phyloP scores from a whole-genome alignment of 2,329 filamentous ascomycete genomes.

The Cytospora piceae region DNA sequence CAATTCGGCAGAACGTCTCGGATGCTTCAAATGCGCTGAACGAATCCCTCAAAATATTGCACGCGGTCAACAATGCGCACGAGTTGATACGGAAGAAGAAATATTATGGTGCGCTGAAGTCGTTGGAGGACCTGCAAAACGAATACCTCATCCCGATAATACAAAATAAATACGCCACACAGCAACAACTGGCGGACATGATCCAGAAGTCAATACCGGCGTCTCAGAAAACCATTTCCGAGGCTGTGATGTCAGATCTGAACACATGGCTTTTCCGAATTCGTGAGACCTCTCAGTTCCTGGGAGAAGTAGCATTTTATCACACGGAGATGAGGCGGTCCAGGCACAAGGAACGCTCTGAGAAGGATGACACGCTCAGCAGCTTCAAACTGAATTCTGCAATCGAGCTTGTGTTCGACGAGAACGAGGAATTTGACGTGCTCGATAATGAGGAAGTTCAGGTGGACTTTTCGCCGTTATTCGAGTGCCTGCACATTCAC shows the following conservation, averaged over 20 bases:
- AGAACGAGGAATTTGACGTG: constrained; percentile 93
- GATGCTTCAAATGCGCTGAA: constrained; percentile 87
- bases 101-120: constrained; percentile 92
- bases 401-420: constrained; percentile 93
- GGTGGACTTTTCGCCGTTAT: constrained; percentile 91
- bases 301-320: constrained; percentile 95
- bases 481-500: constrained; percentile 95
- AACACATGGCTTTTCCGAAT: constrained; percentile 97
- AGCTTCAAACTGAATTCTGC: constrained; percentile 94
- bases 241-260: constrained; percentile 94
- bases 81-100: constrained; percentile 91
- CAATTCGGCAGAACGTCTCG: constrained; percentile 92
- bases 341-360: constrained; percentile 80
- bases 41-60: constrained; percentile 88
- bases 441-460: constrained; percentile 93
- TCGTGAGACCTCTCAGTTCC: constrained; percentile 91
- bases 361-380: constrained; percentile 72
- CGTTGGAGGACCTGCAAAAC: constrained; percentile 93
- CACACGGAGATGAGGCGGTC: constrained; percentile 87
- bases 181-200: constrained; percentile 92
- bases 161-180: constrained; percentile 83
- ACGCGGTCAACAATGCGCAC: constrained; percentile 91
- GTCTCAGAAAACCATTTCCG: constrained; percentile 89
- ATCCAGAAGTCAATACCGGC: constrained; percentile 95
- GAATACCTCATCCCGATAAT: constrained; percentile 79